Conservation (phyloP, 1,284 basidiomycete species). For the Amylostereum areolatum region DNA sequence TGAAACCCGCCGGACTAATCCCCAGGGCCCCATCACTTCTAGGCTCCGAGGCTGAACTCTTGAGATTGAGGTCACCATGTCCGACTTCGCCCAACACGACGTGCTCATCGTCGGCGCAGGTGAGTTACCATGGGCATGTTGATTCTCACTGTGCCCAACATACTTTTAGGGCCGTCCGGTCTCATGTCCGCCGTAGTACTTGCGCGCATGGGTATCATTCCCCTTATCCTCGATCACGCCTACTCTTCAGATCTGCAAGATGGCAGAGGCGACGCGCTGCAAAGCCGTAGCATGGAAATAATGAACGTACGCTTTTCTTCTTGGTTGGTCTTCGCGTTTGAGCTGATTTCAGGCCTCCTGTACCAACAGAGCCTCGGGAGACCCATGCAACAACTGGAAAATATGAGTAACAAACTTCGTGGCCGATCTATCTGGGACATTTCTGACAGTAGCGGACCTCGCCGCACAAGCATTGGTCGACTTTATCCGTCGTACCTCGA, state of each 20-base stretch:
- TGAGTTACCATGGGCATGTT: neutral
- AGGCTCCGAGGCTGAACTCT: too few relatives aligned
- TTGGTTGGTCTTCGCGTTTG: neutral
- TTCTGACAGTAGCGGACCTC: neutral
- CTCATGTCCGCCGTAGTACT: conserved; percentile 6
- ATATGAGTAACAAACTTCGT: conserved; percentile 7
- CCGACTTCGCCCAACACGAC: too few relatives aligned
- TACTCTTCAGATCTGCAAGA: conserved; percentile 6
- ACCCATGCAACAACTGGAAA: conserved; percentile 8
- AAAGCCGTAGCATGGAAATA: conserved; percentile 8
- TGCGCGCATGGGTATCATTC: conserved; percentile 7
- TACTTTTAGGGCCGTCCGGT: conserved; percentile 4
- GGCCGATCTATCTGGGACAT: conserved; percentile 9
- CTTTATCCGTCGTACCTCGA: conserved; percentile 10
- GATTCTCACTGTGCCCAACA: neutral
- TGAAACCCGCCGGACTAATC: conserved; percentile 33
- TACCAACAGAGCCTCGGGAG: conserved; percentile 7
- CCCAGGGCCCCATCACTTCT: too few relatives aligned
- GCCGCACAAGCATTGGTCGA: conserved; percentile 5
- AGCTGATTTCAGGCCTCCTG: neutral
- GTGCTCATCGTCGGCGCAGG: conserved; percentile 9
- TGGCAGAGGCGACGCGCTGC: conserved; percentile 7
- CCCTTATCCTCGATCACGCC: conserved; percentile 5
- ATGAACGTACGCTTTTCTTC: conserved; percentile 3
- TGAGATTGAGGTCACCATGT: too few relatives aligned